Conservation (phyloP, 208 protist genomes). For the Leishmania amazonensis region DNA sequence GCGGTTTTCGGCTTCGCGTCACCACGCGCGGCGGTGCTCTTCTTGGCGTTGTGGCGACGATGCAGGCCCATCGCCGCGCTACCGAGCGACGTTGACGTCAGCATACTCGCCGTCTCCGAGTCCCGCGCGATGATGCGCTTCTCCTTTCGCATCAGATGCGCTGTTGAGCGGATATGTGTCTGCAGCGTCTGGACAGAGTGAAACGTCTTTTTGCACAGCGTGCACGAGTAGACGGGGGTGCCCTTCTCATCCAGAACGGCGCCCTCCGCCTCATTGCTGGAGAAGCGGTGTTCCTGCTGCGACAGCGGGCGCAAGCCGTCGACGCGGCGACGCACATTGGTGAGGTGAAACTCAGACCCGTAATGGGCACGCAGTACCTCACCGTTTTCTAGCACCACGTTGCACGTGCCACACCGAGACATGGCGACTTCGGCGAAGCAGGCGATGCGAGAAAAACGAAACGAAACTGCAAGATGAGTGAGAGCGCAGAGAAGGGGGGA, state of each 20-base stretch:
- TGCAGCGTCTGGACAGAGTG: conserved; percentile 90
- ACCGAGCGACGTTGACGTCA: conserved; percentile 85
- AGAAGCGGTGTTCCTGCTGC: conserved; percentile 52
- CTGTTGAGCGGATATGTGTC: conserved; percentile 88
- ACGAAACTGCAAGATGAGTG: neutral
- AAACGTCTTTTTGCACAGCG: conserved; percentile 91
- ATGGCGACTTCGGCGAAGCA: conserved; percentile 13
- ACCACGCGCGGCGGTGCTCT: conserved; percentile 10
- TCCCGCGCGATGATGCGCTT: conserved; percentile 88
- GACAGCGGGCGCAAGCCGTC: conserved; percentile 77
- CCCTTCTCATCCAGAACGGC: conserved; percentile 36
- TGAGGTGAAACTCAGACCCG: conserved; percentile 74
- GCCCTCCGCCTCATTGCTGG: conserved; percentile 25
- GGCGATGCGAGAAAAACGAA: neutral
- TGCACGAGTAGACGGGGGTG: conserved; percentile 81
- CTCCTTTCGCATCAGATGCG: conserved; percentile 91
- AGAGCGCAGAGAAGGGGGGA: neutral
- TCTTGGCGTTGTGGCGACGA: conserved; percentile 85
- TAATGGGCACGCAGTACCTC: conserved; percentile 77
- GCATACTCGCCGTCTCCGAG: conserved; percentile 74
- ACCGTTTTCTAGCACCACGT: conserved; percentile 50
- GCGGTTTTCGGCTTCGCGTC: conserved; percentile 20
- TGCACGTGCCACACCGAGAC: conserved; percentile 82
- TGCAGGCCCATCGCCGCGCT: conserved; percentile 90
- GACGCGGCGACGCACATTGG: conserved; percentile 86